These are phyloP conservation scores for Kluyveromyces lactis DNA, from an alignment of 805 yeast genomes.

Conservation along the genomic window DNA sequence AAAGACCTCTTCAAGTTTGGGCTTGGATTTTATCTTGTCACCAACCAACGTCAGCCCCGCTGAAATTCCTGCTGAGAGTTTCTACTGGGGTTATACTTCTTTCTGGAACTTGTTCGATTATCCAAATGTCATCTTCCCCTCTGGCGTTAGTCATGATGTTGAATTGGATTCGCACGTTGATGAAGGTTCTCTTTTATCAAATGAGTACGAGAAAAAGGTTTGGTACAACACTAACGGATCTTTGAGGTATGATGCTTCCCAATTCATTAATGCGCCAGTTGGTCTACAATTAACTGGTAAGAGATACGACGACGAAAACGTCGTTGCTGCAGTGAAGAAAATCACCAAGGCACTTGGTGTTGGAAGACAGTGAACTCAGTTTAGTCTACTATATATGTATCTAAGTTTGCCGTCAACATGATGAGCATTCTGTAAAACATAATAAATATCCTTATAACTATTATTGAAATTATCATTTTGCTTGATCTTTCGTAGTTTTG, in stretches of 20 bases:
- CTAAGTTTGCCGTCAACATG: too few species aligned
- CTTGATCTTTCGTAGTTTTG: too few species aligned
- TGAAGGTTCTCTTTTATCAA: slow-evolving; percentile 9
- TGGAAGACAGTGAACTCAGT: slow-evolving; percentile 11
- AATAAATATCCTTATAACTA: too few species aligned
- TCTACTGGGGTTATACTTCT: slow-evolving; percentile 76
- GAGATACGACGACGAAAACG: slow-evolving; percentile 43
- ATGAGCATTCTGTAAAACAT: too few species aligned
- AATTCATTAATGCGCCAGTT: slow-evolving; percentile 39
- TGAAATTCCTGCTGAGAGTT: slow-evolving; percentile 51
- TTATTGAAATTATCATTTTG: too few species aligned
- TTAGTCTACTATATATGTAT: too few species aligned
- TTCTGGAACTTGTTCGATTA: slow-evolving; percentile 65
- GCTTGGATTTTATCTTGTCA: slow-evolving; percentile 53
- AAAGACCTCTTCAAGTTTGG: not conserved
- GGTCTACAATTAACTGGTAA: slow-evolving; percentile 44
- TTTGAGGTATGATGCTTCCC: slow-evolving; percentile 25
- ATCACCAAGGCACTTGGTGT: slow-evolving; percentile 28
- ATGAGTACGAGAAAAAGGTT: slow-evolving; percentile 17
- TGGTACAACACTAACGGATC: slow-evolving; percentile 15
- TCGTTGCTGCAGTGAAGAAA: slow-evolving; percentile 37
- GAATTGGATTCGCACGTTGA: slow-evolving; percentile 30
- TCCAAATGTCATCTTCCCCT: slow-evolving; percentile 58
- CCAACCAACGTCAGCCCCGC: slow-evolving; percentile 67
- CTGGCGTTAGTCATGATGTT: slow-evolving; percentile 54